Conservation (phyloP, 495 filamentous ascomycete species). For the Penicillium herquei region DNA sequence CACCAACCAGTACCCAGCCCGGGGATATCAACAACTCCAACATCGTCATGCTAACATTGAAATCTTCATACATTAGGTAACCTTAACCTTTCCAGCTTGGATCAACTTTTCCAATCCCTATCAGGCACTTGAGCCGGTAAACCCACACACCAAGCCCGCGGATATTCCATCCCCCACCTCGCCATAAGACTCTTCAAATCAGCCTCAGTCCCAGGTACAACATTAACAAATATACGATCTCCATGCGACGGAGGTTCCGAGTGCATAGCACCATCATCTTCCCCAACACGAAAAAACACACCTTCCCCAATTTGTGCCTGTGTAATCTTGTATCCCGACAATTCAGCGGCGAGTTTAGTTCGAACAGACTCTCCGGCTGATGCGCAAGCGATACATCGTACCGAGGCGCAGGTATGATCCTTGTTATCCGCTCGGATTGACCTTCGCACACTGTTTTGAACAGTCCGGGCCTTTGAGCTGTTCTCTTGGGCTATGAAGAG, state of each 20-base stretch:
- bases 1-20: not conserved
- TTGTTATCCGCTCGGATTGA: constrained; percentile 10
- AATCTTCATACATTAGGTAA: too few relatives aligned
- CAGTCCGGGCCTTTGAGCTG: constrained; percentile 7
- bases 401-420: constrained; percentile 18
- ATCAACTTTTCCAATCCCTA: not conserved
- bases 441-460: constrained; percentile 12
- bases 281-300: constrained; percentile 27
- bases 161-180: constrained; percentile 31
- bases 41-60: too few relatives aligned
- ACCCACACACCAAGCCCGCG: constrained; percentile 27
- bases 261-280: constrained; percentile 23
- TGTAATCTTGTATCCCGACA: constrained; percentile 5
- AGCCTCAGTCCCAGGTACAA: constrained; percentile 21
- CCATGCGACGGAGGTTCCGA: constrained; percentile 21
- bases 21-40: too few relatives aligned
- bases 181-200: constrained; percentile 21
- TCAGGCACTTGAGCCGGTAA: constrained; percentile 13
- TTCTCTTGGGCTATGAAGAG: constrained; percentile 15
- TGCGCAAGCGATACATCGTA: constrained; percentile 23
- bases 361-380: constrained; percentile 20
- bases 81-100: too few relatives aligned
- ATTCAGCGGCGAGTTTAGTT: constrained; percentile 4
- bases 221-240: constrained; percentile 27
- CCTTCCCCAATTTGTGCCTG: constrained; percentile 17